A percentile compares a stretch with the other conserved stretches of the same genome.
These are phyloP conservation scores for Trametes hirsuta DNA, from an alignment of 1,284 basidiomycete species.

Conservation along the genomic window DNA sequence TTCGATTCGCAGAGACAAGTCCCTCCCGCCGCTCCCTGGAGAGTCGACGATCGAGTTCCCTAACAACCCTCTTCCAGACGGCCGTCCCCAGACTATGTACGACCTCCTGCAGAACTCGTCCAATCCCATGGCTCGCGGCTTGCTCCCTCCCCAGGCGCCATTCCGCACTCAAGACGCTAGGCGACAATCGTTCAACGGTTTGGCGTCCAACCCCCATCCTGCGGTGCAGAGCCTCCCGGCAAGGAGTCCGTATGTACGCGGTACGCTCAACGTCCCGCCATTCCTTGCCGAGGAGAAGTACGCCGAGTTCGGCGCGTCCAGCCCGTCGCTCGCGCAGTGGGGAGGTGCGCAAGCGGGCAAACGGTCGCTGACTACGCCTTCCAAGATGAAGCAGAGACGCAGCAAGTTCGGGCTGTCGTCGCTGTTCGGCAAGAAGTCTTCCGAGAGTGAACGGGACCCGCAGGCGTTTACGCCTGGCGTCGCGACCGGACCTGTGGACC, in stretches of 20 bases:
- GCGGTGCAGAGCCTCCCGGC: constrained; percentile 50
- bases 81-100: constrained; percentile 68
- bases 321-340: constrained; percentile 59
- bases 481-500: constrained; percentile 23
- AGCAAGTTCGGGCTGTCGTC: constrained; percentile 70
- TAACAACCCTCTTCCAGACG: constrained; percentile 40
- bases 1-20: constrained; percentile 64
- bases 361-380: constrained; percentile 29
- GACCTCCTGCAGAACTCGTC: constrained; percentile 51
- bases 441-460: constrained; percentile 21
- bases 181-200: constrained; percentile 75
- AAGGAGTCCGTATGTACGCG: constrained; percentile 23
- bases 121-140: constrained; percentile 45
- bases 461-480: constrained; percentile 11
- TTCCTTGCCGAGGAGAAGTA: constrained; percentile 46
- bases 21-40: constrained; percentile 72
- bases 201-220: constrained; percentile 57
- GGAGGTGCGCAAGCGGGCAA: constrained; percentile 49
- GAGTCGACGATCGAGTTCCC: constrained; percentile 47
- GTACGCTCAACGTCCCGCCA: constrained; percentile 36
- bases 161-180: constrained; percentile 60
- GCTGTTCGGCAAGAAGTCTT: constrained; percentile 64
- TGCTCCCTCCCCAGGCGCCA: constrained; percentile 63
- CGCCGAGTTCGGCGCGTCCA: constrained; percentile 70
- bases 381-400: constrained; percentile 58